A percentile compares a stretch with the other conserved stretches of the same genome.
Conservation (phyloP, 2,329 filamentous ascomycete species). For the Penicillium nordicum region DNA sequence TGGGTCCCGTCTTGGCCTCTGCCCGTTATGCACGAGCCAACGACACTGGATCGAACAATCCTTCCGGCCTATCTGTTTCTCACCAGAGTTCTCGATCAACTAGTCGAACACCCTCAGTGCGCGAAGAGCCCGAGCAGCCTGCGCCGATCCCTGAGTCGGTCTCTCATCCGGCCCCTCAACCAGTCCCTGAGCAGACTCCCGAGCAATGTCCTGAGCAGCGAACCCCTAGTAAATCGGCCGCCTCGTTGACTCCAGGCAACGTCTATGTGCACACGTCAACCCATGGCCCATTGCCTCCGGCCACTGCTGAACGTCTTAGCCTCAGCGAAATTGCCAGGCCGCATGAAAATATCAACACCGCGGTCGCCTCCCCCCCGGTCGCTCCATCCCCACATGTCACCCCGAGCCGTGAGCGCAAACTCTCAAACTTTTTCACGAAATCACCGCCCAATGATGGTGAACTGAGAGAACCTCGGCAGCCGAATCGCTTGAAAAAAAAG, state of each 20-base stretch:
- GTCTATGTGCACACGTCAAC: conserved; percentile 33
- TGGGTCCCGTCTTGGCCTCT: conserved; percentile 68
- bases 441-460: conserved; percentile 61
- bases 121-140: conserved; percentile 15
- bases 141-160: background rate
- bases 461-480: conserved; percentile 62
- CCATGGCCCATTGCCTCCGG: conserved; percentile 31
- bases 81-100: conserved; percentile 30
- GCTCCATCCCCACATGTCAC: conserved; percentile 46
- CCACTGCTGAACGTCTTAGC: conserved; percentile 15
- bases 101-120: conserved; percentile 27
- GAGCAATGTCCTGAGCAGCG: conserved; percentile 3
- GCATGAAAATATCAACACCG: conserved; percentile 47
- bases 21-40: conserved; percentile 63
- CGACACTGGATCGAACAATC: conserved; percentile 49
- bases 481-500: conserved; percentile 91
- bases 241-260: conserved; percentile 18
- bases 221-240: conserved; percentile 7
- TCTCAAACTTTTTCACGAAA: conserved; percentile 66
- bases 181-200: background rate
- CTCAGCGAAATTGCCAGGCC: conserved; percentile 15
- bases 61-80: conserved; percentile 32
- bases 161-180: background rate
- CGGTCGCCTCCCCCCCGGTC: conserved; percentile 40
- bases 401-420: conserved; percentile 62